Evolutionary conservation across 257 asterid species (phyloP).

Genomic region (Coffea eugenioides): DNA sequence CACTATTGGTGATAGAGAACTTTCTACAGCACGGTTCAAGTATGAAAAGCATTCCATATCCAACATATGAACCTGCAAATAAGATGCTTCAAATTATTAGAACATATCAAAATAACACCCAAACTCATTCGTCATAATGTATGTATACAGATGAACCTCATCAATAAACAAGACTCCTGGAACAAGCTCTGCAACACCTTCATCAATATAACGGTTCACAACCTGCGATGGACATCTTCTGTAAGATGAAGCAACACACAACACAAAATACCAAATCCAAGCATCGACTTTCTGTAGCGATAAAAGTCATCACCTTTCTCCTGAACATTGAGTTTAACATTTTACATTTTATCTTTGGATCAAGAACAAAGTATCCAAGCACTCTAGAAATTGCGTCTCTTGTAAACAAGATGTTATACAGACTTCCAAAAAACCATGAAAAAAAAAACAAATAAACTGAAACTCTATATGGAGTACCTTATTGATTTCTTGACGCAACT

Average conservation of each 20-base stretch:
- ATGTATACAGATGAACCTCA: slow-evolving; percentile 47
- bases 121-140: not conserved
- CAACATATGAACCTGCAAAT: slow-evolving; percentile 80
- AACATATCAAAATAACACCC: not conserved
- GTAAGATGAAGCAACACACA: slow-evolving; percentile 1
- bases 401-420: not conserved
- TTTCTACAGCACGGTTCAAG: slow-evolving; percentile 85
- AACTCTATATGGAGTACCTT: slow-evolving; percentile 44
- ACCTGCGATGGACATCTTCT: slow-evolving; percentile 43
- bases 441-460: not conserved
- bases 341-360: not conserved
- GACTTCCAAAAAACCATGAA: not conserved
- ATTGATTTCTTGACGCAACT: slow-evolving; percentile 86
- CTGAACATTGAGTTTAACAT: not conserved
- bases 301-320: not conserved
- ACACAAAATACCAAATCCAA: not conserved
- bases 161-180: slow-evolving; percentile 96
- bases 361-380: not conserved
- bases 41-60: slow-evolving; percentile 97
- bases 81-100: not conserved
- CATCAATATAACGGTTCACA: slow-evolving; percentile 88
- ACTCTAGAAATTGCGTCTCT: not conserved
- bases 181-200: slow-evolving; percentile 93
- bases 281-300: too few relatives aligned
- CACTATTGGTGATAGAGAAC: slow-evolving; percentile 87